Percentiles rank a stretch among this genome's conserved stretches.
These are phyloP conservation scores for Dillenia suffruticosa DNA, from an alignment of 164 flowering plant genomes.

Conservation along the genomic window DNA sequence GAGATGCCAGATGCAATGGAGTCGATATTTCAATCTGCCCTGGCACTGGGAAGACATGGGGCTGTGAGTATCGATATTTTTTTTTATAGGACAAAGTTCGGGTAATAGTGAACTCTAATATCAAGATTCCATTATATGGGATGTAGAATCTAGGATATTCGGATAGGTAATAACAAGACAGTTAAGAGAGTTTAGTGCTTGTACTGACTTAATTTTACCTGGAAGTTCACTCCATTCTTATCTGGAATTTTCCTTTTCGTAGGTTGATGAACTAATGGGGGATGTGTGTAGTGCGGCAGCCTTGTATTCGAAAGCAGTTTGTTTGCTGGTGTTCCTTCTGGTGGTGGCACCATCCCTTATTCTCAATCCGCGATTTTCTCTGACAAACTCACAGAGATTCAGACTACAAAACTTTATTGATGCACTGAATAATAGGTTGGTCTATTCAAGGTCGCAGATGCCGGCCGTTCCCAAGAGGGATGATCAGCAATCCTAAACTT, in stretches of 20 bases:
- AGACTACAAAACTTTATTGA: conserved; percentile 78
- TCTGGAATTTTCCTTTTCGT: conserved; percentile 2
- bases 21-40: conserved; percentile 83
- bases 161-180: background rate
- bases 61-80: conserved; percentile 57
- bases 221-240: no score
- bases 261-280: conserved; percentile 86
- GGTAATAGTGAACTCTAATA: no score
- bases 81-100: no score
- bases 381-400: conserved; percentile 73
- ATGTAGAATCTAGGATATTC: no score
- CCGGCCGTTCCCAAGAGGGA: conserved; percentile 57
- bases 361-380: conserved; percentile 89
- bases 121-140: no score
- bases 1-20: conserved; percentile 99
- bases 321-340: conserved; percentile 62
- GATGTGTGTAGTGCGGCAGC: conserved; percentile 55
- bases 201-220: no score
- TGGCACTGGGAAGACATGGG: conserved; percentile 73
- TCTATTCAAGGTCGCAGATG: conserved; percentile 62
- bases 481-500: conserved; percentile 36
- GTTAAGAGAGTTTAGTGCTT: no score
- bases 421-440: conserved; percentile 64
- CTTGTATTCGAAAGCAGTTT: conserved; percentile 73
- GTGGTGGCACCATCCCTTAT: conserved; percentile 93